A percentile compares a stretch with the other conserved stretches of the same genome.
Evolutionary conservation across 148 eudicot genomes (phyloP).

Genomic region (Cornus kousa): DNA sequence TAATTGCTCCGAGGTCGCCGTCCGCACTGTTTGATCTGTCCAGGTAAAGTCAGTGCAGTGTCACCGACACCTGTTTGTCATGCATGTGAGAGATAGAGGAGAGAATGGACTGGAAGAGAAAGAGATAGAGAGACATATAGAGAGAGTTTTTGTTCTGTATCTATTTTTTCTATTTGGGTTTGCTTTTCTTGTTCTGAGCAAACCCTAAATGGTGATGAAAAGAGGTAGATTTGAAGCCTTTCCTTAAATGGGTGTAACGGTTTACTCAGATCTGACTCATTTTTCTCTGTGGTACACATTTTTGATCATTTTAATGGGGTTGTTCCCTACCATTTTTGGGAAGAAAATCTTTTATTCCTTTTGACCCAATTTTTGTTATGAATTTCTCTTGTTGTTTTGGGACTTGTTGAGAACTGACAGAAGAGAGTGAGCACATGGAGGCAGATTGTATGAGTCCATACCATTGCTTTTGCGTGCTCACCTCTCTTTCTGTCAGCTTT

Average conservation of each 20-base stretch:
- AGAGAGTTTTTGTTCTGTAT: background rate
- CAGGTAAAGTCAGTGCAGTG: background rate
- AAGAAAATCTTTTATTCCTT: background rate
- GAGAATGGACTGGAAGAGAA: background rate
- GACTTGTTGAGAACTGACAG: slow-evolving; percentile 46
- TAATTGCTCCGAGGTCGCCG: background rate
- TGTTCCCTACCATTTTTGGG: background rate
- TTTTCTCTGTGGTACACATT: background rate
- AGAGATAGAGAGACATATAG: no score
- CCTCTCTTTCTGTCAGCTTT: slow-evolving; percentile 64
- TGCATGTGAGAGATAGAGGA: slow-evolving; percentile 25
- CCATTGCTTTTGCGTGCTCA: slow-evolving; percentile 67
- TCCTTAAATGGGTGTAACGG: slow-evolving; percentile 16
- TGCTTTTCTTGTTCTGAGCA: slow-evolving; percentile 15
- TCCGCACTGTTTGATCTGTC: slow-evolving; percentile 32
- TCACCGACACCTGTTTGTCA: slow-evolving; percentile 8
- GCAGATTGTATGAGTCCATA: slow-evolving; percentile 37
- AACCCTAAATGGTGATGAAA: slow-evolving; percentile 11
- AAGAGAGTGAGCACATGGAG: slow-evolving; percentile 78
- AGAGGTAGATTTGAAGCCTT: background rate
- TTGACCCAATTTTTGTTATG: background rate
- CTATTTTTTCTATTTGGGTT: background rate
- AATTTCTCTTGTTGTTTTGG: background rate
- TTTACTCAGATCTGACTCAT: slow-evolving; percentile 22
- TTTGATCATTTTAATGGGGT: background rate